Evolutionary conservation across 1,284 basidiomycete genomes (phyloP).

Genomic region (Boletus semigastroideus): DNA sequence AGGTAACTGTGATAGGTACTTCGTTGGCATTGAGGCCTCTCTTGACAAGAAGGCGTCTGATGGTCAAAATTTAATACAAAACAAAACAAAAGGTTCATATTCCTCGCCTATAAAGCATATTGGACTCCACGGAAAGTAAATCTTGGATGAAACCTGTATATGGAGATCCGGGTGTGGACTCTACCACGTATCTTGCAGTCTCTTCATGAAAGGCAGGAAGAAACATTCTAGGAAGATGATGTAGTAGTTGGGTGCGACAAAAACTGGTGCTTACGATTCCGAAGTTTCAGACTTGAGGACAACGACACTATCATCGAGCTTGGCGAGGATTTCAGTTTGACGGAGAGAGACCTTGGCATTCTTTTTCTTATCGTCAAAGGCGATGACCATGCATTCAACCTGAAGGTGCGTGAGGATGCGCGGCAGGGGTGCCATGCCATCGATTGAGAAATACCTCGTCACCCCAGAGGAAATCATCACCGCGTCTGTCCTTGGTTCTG

Average conservation of each 20-base stretch:
- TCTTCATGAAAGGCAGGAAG: slow-evolving; percentile 98
- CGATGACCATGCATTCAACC: slow-evolving; percentile 97
- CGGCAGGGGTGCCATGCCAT: neutral
- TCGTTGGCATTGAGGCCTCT: slow-evolving; percentile 85
- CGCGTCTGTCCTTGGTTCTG: slow-evolving; percentile 84
- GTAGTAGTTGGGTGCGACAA: neutral
- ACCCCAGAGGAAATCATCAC: slow-evolving; percentile 96
- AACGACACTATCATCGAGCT: slow-evolving; percentile 70
- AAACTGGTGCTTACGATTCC: slow-evolving; percentile 48
- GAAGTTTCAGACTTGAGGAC: slow-evolving; percentile 58
- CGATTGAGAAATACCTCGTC: slow-evolving; percentile 73
- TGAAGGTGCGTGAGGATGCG: slow-evolving; percentile 32
- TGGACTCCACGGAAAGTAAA: slow-evolving; percentile 85
- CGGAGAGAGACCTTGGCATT: slow-evolving; percentile 88
- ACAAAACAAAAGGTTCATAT: neutral
- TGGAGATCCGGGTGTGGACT: slow-evolving; percentile 94
- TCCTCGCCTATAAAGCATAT: slow-evolving; percentile 86
- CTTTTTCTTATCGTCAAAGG: slow-evolving; percentile 77
- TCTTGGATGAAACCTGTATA: slow-evolving; percentile 88
- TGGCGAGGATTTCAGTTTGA: slow-evolving; percentile 91
- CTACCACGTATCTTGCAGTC: slow-evolving; percentile 98
- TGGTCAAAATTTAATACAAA: slow-evolving; percentile 7
- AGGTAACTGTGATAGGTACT: slow-evolving; percentile 90
- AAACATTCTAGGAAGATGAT: slow-evolving; percentile 49
- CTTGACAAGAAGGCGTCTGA: slow-evolving; percentile 83